Evolutionary conservation across 192 early-diverging fungal genomes (phyloP), one percentile per base, ranked within the genome.

Genomic region (Umbelopsis sp.): DNA sequence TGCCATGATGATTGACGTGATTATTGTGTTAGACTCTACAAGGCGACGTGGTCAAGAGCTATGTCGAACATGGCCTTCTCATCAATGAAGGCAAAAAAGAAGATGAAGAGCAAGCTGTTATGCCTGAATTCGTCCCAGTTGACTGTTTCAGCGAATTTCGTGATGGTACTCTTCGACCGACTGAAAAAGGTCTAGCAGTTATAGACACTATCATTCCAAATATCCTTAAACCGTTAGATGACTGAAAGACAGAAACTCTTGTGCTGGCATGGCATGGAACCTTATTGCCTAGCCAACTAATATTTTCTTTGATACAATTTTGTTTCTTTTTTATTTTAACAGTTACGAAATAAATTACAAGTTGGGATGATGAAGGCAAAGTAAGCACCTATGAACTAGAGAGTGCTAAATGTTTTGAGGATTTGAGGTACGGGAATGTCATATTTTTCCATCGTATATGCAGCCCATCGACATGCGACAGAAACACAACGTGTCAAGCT

Each of bases 111-210:
- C 3, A 22, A 1, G 45, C 65, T 12, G 0, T 17, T 1, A 65
- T 77, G 54, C 26, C 51, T 45, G 22, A 69, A 26, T 56, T 76
- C 75, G 24, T 71, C 36, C 31, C 75, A 79, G 26, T 31, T 67
- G 29, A 56, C 17, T 65, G 31, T 20, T 12, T 54, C 56, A 73
- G 25, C 62, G 72, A 62, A 56, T 14, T 34, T 9, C 1, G 22
- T 51, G 6, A 73, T n/a, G 65, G 69, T 20, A 51, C 73, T 16
- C 70, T 87, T n/a, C 69, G 80, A 32, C 85, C 85, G 2, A 87
- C 85, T 25, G 84, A 87, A 70, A 52, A 59, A 25, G 85, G 85
- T 8, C 74, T 87, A 65, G 82, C 80, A 6, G 78, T 85, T 12
- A 82, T 82, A 12, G 85, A 87, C 69, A 77, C 78, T 26, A 81